A percentile compares a stretch with the other conserved stretches of the same genome.
Evolutionary conservation across 306 rosid genomes (phyloP).

Genomic region (Quercus engelmannii): DNA sequence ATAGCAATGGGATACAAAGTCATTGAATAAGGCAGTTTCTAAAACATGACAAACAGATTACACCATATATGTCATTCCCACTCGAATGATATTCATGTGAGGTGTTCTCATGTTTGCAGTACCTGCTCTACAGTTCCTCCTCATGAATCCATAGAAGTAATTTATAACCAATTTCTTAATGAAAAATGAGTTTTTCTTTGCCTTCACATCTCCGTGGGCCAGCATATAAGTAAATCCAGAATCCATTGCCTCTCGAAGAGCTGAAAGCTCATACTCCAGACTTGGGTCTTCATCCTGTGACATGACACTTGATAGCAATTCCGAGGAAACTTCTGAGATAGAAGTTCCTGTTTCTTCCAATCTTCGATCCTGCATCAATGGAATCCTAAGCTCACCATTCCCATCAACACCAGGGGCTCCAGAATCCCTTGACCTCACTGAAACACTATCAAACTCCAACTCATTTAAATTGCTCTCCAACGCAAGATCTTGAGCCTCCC

Average conservation of each 20-base stretch:
- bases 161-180: constrained; percentile 76
- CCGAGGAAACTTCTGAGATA: constrained; percentile 22
- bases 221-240: constrained; percentile 92
- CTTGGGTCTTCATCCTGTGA: constrained; percentile 70
- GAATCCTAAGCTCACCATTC: constrained; percentile 58
- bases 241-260: constrained; percentile 80
- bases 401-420: constrained; percentile 32
- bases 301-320: constrained; percentile 61
- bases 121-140: constrained; percentile 85
- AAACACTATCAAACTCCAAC: constrained; percentile 33
- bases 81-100: constrained; percentile 87
- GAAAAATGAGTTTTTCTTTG: constrained; percentile 86
- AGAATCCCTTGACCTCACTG: constrained; percentile 41
- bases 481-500: constrained; percentile 77
- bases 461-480: constrained; percentile 51
- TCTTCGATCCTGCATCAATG: constrained; percentile 52
- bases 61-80: constrained; percentile 92
- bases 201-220: constrained; percentile 87
- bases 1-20: not conserved
- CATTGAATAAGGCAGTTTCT: not conserved
- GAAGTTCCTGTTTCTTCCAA: constrained; percentile 34
- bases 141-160: constrained; percentile 85
- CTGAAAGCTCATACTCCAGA: constrained; percentile 85
- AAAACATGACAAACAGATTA: constrained; percentile 21
- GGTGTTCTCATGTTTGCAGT: constrained; percentile 83